phyloP scores from a whole-genome alignment of 148 eudicot species.

The Rhododendron kiyosumense region DNA sequence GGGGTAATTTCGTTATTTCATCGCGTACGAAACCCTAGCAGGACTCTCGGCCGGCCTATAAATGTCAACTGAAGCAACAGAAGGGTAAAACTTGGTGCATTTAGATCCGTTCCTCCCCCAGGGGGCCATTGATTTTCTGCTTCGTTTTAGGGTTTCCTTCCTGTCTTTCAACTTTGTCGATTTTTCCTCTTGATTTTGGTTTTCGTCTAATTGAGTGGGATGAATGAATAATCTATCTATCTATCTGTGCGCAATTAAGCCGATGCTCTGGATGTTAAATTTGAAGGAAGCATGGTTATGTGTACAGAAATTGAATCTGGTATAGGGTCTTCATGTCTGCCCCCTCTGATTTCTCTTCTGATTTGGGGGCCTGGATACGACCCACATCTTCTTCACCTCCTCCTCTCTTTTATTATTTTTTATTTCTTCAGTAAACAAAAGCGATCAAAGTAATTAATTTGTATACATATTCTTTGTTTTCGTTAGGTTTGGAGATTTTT shows the following conservation, averaged over 20 bases:
- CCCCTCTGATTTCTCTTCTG: conserved; percentile 28
- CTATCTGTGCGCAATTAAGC: conserved; percentile 38
- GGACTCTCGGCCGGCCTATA: background rate
- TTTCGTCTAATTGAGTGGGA: background rate
- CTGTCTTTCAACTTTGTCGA: background rate
- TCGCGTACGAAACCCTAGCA: conserved; percentile 1
- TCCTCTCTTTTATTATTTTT: background rate
- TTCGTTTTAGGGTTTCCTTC: background rate
- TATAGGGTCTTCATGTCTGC: conserved; percentile 48
- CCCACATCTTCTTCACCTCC: conserved; percentile 19
- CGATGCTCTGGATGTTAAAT: conserved; percentile 40
- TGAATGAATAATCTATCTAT: background rate
- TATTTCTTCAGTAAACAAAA: background rate
- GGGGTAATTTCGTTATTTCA: background rate
- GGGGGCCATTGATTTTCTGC: background rate
- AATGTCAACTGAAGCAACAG: background rate
- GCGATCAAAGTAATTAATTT: background rate
- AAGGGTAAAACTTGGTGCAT: no score
- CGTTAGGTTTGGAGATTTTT: background rate
- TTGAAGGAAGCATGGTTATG: conserved; percentile 51
- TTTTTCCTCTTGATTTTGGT: background rate
- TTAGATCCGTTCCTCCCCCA: background rate
- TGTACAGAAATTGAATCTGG: conserved; percentile 29
- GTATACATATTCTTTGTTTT: background rate
- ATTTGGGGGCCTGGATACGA: conserved; percentile 42